Base-by-base conservation (phyloP, 2,329 filamentous ascomycete genomes). In the Chaetomiaceae sp. region DNA sequence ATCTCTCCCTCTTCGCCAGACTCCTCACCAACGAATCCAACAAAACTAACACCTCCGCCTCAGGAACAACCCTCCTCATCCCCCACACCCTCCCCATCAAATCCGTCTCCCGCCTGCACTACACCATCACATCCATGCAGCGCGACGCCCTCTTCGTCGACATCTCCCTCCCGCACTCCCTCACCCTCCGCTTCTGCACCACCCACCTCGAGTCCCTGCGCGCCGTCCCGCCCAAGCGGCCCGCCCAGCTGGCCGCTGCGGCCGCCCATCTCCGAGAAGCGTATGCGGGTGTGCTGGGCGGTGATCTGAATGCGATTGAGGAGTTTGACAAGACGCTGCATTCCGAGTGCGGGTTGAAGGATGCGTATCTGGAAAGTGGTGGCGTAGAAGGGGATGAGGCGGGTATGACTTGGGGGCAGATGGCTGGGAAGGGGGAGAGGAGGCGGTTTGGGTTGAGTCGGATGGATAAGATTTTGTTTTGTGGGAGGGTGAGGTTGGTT, bases 271-370 rank as follows among this genome's bases (percentile, higher is more conserved):
- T 83, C 61, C 71, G 65, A 0, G 56, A 64, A 3, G 64, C 76
- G 1, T 54, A 71, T 6, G 74, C 70, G 1, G 73, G 71, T 1
- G 51, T 82, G 1, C 60, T 78, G 3, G 78, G 76, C 0, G 81
- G 81, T 0, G 80, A 83, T 61, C 71, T 82, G 39, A 84, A 84
- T 56, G 79, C 80, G 20, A 81, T 83, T 29, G 71, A 82, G 56
- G 71, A 71, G 0, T 81, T 80, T 50, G 80, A 83, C 61, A 61
- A 64, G 8, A 71, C 68, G 1, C 63, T 81, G 8, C 77, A 78
- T 49, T 59, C 61, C 0, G 73, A 79, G 0, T 78, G 80, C 51
- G 58, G 63, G 0, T 72, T 83, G 2, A 68, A 71, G 31, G 81
- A 83, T 59, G 74, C 77, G 0, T 83, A 75, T 57, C 68, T 83